Base-by-base conservation (phyloP, 768 basidiomycete species). In the Dacryopinax primogenitus region DNA sequence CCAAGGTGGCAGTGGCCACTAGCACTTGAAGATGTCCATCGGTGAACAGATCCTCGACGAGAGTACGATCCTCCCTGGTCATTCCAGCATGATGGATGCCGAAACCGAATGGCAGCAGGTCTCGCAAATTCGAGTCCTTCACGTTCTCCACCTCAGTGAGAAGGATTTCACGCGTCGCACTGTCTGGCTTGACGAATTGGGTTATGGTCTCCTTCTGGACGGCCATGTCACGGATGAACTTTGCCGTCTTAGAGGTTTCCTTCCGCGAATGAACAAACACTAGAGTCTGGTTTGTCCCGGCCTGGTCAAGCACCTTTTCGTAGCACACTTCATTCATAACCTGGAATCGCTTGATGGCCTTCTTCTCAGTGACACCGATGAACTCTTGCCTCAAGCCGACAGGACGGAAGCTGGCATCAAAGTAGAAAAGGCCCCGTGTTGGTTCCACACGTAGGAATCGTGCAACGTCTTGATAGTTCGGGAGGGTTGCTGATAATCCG, bases 251-350 rank as follows among this genome's bases (percentile, higher is more conserved):
- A 21, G 92, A 90, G 0, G 96, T 98, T 77, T 98, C 96, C 77
- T 99, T 99, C 45, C 95, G 84, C 34, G 95, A 98, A 74, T 99
- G 96, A 0, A 99, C 96, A 71, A 99, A 99, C 13, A 98, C 93
- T 37, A 98, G 81, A 0, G 89, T 90, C 73, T 95, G 93, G 67
- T 94, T 90, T 78, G 91, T 92, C 62, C 84, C 83, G 6, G 85
- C 84, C 71, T 98, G 92, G 69, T 97, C 93, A 26, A 98, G 83
- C 1, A 97, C 88, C 78, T 98, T 99, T 75, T 98, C 95, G 78
- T 99, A 99, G 76, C 94, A 95, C 23, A 98, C 93, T 73, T 98
- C 94, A 75, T 99, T 99, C 82, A 91, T 95, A 67, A 97, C 86
- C 74, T 97, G 95, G 72, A 94, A 92, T 4, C 96, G 86, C 75